A percentile compares a stretch with the other conserved stretches of the same genome.
phyloP scores from a whole-genome alignment of 2,329 filamentous ascomycete species.

The Emergomyces africanus region DNA sequence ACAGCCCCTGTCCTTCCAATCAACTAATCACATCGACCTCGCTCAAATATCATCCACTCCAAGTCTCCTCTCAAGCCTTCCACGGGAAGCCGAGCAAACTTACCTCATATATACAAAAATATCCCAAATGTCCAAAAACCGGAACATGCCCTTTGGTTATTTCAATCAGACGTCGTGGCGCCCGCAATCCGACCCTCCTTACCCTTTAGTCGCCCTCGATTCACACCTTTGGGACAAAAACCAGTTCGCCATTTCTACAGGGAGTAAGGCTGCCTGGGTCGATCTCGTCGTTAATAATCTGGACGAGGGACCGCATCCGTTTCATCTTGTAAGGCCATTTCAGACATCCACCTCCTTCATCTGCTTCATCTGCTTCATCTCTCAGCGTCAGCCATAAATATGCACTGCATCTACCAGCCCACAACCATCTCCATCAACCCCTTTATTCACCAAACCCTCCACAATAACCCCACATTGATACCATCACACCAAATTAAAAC shows the following conservation, averaged over 20 bases:
- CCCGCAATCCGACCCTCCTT: conserved; percentile 23
- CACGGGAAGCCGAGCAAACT: conserved; percentile 23
- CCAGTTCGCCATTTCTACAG: conserved; percentile 27
- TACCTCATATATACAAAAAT: conserved; percentile 37
- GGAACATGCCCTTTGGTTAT: conserved; percentile 34
- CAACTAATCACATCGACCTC: conserved; percentile 16
- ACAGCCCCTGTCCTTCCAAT: not conserved
- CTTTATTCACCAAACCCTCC: not conserved
- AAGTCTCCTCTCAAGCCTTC: conserved; percentile 18
- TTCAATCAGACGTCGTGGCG: conserved; percentile 38
- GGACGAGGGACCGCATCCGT: conserved; percentile 38
- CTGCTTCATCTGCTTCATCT: not conserved
- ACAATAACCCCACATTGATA: not conserved
- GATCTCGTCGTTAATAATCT: conserved; percentile 40
- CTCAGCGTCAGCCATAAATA: not conserved
- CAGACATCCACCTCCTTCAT: not conserved
- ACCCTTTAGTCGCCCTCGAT: conserved; percentile 23
- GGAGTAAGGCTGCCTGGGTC: conserved; percentile 26
- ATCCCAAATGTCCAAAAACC: conserved; percentile 30
- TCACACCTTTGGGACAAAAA: conserved; percentile 30
- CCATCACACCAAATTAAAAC: not conserved
- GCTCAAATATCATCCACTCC: conserved; percentile 14
- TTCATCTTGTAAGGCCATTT: conserved; percentile 30
- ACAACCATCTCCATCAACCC: not conserved
- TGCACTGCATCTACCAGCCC: not conserved